Evolutionary conservation across 2,329 filamentous ascomycete genomes (phyloP).

Genomic region (Ophiocordyceps camponoti-rufipedis): DNA sequence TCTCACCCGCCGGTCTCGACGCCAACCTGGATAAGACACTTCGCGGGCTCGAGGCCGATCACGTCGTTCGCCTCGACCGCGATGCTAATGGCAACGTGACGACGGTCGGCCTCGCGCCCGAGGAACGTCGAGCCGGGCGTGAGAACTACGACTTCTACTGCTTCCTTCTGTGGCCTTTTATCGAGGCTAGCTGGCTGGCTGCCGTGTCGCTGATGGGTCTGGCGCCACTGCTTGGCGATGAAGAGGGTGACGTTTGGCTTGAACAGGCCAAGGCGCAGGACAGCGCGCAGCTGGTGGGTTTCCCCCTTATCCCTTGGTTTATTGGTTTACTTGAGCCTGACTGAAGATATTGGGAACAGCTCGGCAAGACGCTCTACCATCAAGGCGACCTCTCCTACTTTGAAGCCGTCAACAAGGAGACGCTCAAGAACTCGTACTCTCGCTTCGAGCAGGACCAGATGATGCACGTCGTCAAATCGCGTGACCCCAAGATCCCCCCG

Average conservation of each 20-base stretch:
- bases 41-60: conserved; percentile 56
- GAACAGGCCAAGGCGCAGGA: conserved; percentile 62
- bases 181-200: conserved; percentile 85
- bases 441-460: conserved; percentile 87
- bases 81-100: conserved; percentile 36
- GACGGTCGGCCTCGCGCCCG: conserved; percentile 54
- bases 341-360: conserved; percentile 21
- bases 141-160: conserved; percentile 99
- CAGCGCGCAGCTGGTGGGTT: conserved; percentile 56
- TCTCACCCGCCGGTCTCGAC: conserved; percentile 67
- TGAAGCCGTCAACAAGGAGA: conserved; percentile 96
- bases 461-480: conserved; percentile 52
- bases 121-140: conserved; percentile 59
- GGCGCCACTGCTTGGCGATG: conserved; percentile 44
- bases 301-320: background rate
- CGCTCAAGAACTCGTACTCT: conserved; percentile 79
- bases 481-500: conserved; percentile 41
- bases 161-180: conserved; percentile 96
- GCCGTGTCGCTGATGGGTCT: conserved; percentile 77
- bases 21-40: conserved; percentile 70
- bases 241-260: conserved; percentile 59
- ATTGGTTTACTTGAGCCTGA: background rate
- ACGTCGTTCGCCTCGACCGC: conserved; percentile 52
- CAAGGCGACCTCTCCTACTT: conserved; percentile 96
- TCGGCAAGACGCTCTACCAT: conserved; percentile 93